phyloP scores from a whole-genome alignment of 805 yeast genomes.

The Pichia manshurica region DNA sequence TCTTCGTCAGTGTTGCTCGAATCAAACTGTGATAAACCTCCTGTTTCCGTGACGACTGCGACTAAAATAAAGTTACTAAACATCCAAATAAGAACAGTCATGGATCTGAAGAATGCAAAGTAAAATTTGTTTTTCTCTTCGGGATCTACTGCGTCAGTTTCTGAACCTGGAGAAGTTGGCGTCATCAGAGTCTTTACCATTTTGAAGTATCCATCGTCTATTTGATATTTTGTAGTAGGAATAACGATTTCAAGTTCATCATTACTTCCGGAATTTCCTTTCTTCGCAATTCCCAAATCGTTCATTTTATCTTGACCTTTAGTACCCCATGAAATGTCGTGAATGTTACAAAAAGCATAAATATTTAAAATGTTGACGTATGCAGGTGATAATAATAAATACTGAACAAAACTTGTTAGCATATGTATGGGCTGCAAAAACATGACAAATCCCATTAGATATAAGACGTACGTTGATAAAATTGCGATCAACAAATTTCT shows the following conservation, averaged over 20 bases:
- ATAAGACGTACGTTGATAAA: conserved; percentile 75
- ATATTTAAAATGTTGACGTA: conserved; percentile 5
- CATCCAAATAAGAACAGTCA: conserved; percentile 88
- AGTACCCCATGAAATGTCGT: conserved; percentile 41
- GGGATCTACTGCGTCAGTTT: conserved; percentile 15
- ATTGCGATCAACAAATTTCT: conserved; percentile 85
- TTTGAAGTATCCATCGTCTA: conserved; percentile 66
- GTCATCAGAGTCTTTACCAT: conserved; percentile 55
- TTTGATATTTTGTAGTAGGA: conserved; percentile 71
- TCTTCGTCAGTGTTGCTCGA: conserved; percentile 24
- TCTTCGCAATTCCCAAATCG: conserved; percentile 81
- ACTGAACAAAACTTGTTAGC: conserved; percentile 82
- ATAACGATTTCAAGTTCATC: conserved; percentile 62
- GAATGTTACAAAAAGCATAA: conserved; percentile 6
- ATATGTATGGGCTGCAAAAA: conserved; percentile 91
- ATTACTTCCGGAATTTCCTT: conserved; percentile 45
- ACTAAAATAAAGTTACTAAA: conserved; percentile 76
- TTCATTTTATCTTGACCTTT: conserved; percentile 71
- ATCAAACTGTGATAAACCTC: conserved; percentile 55
- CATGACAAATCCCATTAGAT: conserved; percentile 69
- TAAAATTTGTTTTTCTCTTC: conserved; percentile 64
- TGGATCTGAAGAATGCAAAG: conserved; percentile 84
- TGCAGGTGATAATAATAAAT: conserved; percentile 77
- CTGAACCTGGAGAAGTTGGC: conserved; percentile 27
- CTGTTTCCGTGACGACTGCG: conserved; percentile 79